Base-by-base conservation (phyloP, 2,329 filamentous ascomycete genomes). In the Sarocladium kiliense region DNA sequence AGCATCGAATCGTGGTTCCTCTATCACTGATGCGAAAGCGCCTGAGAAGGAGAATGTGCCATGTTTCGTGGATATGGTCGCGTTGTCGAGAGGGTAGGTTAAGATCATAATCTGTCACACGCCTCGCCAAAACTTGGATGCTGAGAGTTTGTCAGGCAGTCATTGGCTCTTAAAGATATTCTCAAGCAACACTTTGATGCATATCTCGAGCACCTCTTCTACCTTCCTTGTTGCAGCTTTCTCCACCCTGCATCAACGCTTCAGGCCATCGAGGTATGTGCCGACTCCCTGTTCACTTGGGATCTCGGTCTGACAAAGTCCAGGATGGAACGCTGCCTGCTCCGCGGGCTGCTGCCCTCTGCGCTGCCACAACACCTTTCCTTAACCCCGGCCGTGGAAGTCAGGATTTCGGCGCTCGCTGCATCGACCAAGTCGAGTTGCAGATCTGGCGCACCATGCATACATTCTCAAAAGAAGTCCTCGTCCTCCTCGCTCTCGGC, bases 361-460 rank as follows among this genome's bases (percentile, higher is more conserved):
- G n/a, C n/a, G n/a, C n/a, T n/a, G n/a, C n/a, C n/a, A n/a, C n/a
- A n/a, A n/a, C 67, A 30, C 64, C 70, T 27, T 69, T 73, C 41
- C 63, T 74, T 30, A 66, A 68, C 34, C 65, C 71, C 0, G 61
- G 65, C 16, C 6, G 12, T 16, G 61, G 69, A 68, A 6, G 72
- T 74, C 55, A 67, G 68, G 69, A 68, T 7, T 73, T 74, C 55
- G 67, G 68, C 4, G 63, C 65, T 50, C 70, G 64, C 50, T 75
- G 71, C 58, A 69, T 66, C 55, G 66, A 70, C 16, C 63, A 70
- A 53, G 68, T 75, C 34, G 72, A 75, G 55, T 64, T 68, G 53
- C 67, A 70, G 60, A 58, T 77, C 34, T 66, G 74, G 63, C 66
- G 71, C 42, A 68, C 73, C 59, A 66, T 77, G 54, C 67, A 71